These are phyloP conservation scores for Lathyrus aphaca DNA, from an alignment of 306 rosid species.

Conservation along the genomic window DNA sequence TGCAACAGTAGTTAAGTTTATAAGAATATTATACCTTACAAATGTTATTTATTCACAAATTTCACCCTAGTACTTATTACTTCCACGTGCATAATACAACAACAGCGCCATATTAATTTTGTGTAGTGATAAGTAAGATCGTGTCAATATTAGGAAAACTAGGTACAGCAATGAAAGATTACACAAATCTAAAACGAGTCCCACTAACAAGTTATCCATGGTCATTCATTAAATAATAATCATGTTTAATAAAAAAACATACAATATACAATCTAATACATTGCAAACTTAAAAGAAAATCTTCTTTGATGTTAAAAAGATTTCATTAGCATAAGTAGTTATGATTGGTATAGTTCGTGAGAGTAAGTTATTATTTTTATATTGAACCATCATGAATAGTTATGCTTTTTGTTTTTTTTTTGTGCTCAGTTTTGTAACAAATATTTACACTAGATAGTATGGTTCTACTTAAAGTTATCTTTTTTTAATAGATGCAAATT, in stretches of 20 bases:
- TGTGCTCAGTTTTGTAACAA: neutral
- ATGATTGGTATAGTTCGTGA: neutral
- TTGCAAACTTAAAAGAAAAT: neutral
- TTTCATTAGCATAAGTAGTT: neutral
- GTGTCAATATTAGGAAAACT: neutral
- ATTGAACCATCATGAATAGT: neutral
- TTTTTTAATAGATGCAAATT: neutral
- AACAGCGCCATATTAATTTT: conserved; percentile 7
- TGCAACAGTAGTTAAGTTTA: conserved; percentile 4
- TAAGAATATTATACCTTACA: conserved; percentile 16
- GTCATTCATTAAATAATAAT: neutral
- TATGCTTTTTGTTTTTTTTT: neutral
- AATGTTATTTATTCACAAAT: conserved; percentile 12
- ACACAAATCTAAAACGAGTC: neutral
- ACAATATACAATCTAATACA: neutral
- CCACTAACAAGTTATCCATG: neutral
- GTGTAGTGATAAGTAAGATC: neutral
- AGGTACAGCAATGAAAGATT: conserved; percentile 11
- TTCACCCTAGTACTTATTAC: conserved; percentile 15
- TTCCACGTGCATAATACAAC: conserved; percentile 12
- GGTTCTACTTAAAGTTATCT: neutral
- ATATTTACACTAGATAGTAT: neutral
- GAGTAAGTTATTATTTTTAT: neutral
- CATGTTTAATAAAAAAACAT: neutral
- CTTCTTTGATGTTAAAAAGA: neutral